Base-by-base conservation (phyloP, 257 asterid genomes). In the Echites panduratus region DNA sequence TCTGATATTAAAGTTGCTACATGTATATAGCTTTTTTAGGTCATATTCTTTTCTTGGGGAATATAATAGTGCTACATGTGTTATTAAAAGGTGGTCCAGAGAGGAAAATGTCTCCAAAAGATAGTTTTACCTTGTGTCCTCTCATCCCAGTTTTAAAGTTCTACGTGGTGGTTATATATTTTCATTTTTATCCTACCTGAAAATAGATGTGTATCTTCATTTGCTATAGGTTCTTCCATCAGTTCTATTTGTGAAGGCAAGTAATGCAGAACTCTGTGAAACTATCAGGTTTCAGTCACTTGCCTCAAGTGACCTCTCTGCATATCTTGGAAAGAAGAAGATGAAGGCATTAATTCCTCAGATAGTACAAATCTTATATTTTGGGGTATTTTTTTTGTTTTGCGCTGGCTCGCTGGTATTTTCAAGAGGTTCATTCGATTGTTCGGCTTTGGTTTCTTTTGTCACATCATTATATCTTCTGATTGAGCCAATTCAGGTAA, bases 311-410 rank as follows among this genome's bases (percentile, higher is more conserved):
- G 96, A 93, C 75, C 87, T 84, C 65, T 76, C 84, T 71, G 88
- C 89, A 20, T 79, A 83, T 59, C 82, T 87, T 78, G 82, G 71
- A 73, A 93, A 91, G 86, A 93, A 91, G 84, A 93, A 88, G 75
- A 79, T 83, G 94, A 93, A 93, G 88, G 86, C 89, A 67, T 82
- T 93, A 72, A 87, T 93, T 76, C 98, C 98, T 78, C 98, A 91
- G 76, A 81, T 89, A 72, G 85, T 93, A 40, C 97, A 88, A 43
- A 72, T 78, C 52, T 84, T 88, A 78, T 89, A 88, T 80, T 84
- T 82, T 68, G 97, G 94, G 80, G 79, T 77, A 57, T 75, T 93
- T 67, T 78, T 85, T 79, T 70, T 81, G 70, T 80, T 89, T 75
- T 85, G 88, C 76, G 87, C 86, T 78, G 81, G 80, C 79, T 85